Conservation (phyloP, 179 eudicot genomes). For the Spergularia azorica region DNA sequence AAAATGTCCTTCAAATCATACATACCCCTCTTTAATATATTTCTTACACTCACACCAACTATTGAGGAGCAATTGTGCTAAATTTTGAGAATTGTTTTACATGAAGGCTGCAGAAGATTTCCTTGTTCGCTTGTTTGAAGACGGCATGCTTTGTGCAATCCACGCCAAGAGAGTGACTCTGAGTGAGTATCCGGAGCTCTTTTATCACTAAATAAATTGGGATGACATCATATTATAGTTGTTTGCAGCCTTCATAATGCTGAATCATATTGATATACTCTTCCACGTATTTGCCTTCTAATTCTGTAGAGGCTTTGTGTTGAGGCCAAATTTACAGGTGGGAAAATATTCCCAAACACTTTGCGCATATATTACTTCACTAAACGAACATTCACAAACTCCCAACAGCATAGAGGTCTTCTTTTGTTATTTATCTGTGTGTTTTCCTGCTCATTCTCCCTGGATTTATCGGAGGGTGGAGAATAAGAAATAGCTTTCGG, state of each 20-base stretch:
- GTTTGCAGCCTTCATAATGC: too few relatives aligned
- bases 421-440: not conserved
- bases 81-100: slow-evolving; percentile 7
- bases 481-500: too few relatives aligned
- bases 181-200: slow-evolving; percentile 53
- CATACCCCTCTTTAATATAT: too few relatives aligned
- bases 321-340: too few relatives aligned
- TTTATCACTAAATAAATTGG: not conserved
- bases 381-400: not conserved
- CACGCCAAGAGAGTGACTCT: slow-evolving; percentile 86
- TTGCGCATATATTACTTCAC: not conserved
- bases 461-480: too few relatives aligned
- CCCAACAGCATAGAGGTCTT: not conserved
- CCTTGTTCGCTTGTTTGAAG: slow-evolving; percentile 61
- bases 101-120: slow-evolving; percentile 78
- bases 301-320: too few relatives aligned
- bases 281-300: too few relatives aligned
- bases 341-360: too few relatives aligned
- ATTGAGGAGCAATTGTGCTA: not conserved
- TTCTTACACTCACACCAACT: too few relatives aligned
- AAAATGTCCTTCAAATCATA: too few relatives aligned
- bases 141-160: slow-evolving; percentile 74
- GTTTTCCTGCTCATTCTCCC: too few relatives aligned
- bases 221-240: not conserved
- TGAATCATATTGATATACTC: not conserved